Conservation (phyloP, 2,329 filamentous ascomycete species). For the Pezicula neosporulosa region DNA sequence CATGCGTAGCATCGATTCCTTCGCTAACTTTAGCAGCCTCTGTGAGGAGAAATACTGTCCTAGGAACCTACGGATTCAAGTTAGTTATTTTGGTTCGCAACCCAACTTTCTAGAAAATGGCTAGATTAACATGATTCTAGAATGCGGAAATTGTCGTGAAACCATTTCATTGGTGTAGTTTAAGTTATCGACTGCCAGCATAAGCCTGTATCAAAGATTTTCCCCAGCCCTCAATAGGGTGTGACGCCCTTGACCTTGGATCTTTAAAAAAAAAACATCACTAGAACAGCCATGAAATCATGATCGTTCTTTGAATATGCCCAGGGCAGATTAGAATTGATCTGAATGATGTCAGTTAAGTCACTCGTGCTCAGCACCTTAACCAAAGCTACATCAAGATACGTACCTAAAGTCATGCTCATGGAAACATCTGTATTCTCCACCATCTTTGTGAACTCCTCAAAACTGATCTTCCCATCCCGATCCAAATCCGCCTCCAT, state of each 20-base stretch:
- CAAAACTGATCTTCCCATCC: constrained; percentile 98
- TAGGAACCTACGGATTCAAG: too few species aligned
- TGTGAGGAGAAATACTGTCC: too few species aligned
- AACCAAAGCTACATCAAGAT: neutral
- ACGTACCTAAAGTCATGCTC: constrained; percentile 69
- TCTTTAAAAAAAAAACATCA: neutral
- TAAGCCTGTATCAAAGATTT: too few species aligned
- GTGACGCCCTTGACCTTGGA: neutral
- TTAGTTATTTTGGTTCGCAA: too few species aligned
- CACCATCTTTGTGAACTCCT: constrained; percentile 99
- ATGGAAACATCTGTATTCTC: constrained; percentile 83
- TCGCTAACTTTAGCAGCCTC: too few species aligned
- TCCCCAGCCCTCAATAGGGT: neutral
- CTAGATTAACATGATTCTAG: too few species aligned
- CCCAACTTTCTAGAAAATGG: too few species aligned
- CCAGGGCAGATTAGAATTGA: constrained; percentile 3
- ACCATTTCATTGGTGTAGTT: too few species aligned
- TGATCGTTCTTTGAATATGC: neutral
- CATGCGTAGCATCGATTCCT: too few species aligned
- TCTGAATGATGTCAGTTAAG: neutral
- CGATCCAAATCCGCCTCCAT: constrained; percentile 97
- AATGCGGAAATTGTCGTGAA: too few species aligned
- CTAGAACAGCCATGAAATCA: neutral
- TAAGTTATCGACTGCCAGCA: too few species aligned
- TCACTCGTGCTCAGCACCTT: too few species aligned